phyloP scores from a whole-genome alignment of 2,329 filamentous ascomycete species.

The Sarocladiaceae sp. region DNA sequence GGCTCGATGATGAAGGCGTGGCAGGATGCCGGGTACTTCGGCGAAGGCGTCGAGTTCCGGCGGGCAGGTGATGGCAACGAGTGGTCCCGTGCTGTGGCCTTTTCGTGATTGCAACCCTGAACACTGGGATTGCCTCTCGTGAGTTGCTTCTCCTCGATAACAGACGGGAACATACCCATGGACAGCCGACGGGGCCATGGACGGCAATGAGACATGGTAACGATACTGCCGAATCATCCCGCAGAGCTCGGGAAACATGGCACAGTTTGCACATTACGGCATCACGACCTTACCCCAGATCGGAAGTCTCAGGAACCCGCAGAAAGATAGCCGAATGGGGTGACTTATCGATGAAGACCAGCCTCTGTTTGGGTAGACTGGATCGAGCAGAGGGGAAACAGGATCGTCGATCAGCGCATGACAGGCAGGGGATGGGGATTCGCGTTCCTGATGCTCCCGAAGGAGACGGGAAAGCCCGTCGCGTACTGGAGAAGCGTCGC shows the following conservation, averaged over 20 bases:
- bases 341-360: background rate
- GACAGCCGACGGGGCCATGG: background rate
- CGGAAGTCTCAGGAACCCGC: constrained; percentile 7
- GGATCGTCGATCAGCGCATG: background rate
- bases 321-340: constrained; percentile 5
- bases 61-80: constrained; percentile 17
- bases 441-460: constrained; percentile 6
- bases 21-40: constrained; percentile 89
- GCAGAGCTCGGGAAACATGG: background rate
- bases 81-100: constrained; percentile 10
- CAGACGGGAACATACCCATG: too few species aligned
- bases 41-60: constrained; percentile 77
- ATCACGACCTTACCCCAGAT: constrained; percentile 7
- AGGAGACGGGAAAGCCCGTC: background rate
- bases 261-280: background rate
- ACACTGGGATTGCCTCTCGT: too few species aligned
- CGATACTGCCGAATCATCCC: constrained; percentile 4
- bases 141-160: too few species aligned
- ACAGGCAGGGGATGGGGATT: background rate
- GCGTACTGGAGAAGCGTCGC: background rate
- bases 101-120: too few species aligned
- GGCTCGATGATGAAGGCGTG: constrained; percentile 80
- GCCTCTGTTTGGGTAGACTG: constrained; percentile 4
- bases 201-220: background rate
- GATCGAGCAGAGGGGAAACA: background rate